Base-by-base conservation (phyloP, 2,329 filamentous ascomycete genomes). In the Pseudopithomyces chartarum region DNA sequence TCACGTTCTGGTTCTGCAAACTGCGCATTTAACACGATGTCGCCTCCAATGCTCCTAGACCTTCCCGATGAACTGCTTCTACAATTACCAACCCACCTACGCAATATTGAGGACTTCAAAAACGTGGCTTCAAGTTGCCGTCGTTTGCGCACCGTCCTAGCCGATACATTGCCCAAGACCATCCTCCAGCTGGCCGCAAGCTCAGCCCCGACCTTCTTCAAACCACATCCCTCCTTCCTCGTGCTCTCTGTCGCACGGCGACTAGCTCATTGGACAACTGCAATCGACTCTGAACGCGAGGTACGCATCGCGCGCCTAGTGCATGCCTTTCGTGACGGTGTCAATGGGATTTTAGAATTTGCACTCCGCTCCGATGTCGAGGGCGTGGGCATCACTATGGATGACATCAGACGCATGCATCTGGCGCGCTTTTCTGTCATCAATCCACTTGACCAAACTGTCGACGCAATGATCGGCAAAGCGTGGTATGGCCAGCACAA, bases 121-220 rank as follows among this genome's bases (percentile, higher is more conserved):
- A 51, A 51, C 23, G 11, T 13, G 3, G 32, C 48, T 4, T 42
- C 36, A 1, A 19, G 36, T 15, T 51, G 48, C 26, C 19, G 17
- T 4, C 48, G 7, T n/a, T 17, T 51, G 38, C 48, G 17, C 26
- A 51, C 12, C n/a, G 26, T 43, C n/a, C 39, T 43, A 17, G 23
- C n/a, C 6, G 26, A 51, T 6, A 51, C 48, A 12, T 26, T 51
- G 23, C 48, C 48, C 32, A 42, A 51, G n/a, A 51, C 48, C 0
- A 42, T 51, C 23, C 48, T 51, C 19, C 38, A 13, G n/a, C 29
- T 51, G 26, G 48, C 48, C 20, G 17, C 48, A 12, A 15, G 26
- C 2, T 42, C 48, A 34, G 48, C 38, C 48, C 48, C 48, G 6
- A 51, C 48, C 36, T 51, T 51, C 36, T 51, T 51, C 38, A 32